These are phyloP conservation scores for Stramenopiles sp. DNA, from an alignment of 352 stramenopile genomes.

Conservation along the genomic window DNA sequence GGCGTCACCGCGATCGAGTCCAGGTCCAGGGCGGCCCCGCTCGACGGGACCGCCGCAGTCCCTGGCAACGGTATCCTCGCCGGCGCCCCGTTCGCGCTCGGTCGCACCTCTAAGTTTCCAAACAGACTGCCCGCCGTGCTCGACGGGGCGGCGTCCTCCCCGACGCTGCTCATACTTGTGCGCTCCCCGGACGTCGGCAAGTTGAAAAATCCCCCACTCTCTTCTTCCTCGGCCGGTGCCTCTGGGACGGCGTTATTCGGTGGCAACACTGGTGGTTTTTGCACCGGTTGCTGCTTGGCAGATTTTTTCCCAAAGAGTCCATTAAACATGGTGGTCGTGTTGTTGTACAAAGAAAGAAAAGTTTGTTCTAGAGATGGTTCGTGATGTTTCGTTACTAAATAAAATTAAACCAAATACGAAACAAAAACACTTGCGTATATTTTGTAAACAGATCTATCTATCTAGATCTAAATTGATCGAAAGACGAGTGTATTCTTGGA, in stretches of 20 bases:
- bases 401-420: no score
- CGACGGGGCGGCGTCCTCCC: background rate
- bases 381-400: no score
- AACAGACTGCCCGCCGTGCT: background rate
- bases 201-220: background rate
- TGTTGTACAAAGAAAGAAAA: no score
- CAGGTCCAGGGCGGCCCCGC: background rate
- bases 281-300: no score
- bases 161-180: background rate
- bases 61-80: no score
- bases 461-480: no score
- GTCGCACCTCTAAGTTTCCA: background rate
- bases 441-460: no score
- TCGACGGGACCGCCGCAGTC: background rate
- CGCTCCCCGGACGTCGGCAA: background rate
- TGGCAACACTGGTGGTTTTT: background rate
- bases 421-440: no score
- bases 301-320: no score
- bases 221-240: background rate
- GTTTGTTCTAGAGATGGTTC: no score
- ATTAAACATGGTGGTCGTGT: no score
- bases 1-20: background rate
- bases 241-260: background rate
- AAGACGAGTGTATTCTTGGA: no score
- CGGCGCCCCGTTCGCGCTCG: background rate